A percentile compares a stretch with the other conserved stretches of the same genome.
Evolutionary conservation across 169 alveolate species (phyloP).

Genomic region (Plasmodium coatneyi): DNA sequence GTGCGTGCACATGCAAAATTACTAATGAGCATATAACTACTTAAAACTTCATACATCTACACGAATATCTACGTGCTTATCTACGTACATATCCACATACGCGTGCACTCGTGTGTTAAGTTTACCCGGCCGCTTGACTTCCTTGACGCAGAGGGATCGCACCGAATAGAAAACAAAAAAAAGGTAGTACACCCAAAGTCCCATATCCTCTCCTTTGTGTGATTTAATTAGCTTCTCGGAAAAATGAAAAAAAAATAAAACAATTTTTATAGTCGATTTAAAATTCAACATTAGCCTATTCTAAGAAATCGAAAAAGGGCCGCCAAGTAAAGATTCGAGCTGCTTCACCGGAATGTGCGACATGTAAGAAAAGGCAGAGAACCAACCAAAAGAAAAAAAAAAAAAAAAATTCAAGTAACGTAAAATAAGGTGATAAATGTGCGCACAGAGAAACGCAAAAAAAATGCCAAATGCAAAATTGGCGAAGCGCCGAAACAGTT

Average conservation of each 20-base stretch:
- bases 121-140: slow-evolving; percentile 14
- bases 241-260: not conserved
- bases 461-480: not conserved
- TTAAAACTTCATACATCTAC: not conserved
- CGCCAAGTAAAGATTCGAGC: not conserved
- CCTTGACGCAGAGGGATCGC: slow-evolving; percentile 24
- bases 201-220: slow-evolving; percentile 9
- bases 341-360: not conserved
- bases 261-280: too few species aligned
- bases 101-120: not conserved
- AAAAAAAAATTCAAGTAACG: not conserved
- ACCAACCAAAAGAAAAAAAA: not conserved
- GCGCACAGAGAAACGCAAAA: not conserved
- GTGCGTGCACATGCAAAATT: not conserved
- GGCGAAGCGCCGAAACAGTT: not conserved
- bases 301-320: not conserved
- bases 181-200: not conserved
- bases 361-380: not conserved
- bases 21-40: not conserved
- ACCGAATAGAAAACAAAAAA: slow-evolving; percentile 21
- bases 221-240: not conserved
- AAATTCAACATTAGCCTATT: not conserved
- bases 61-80: too few species aligned
- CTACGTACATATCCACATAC: not conserved
- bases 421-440: not conserved